A percentile compares a stretch with the other conserved stretches of the same genome.
Evolutionary conservation across 257 asterid species (phyloP).

Genomic region (Primulina huaijiensis): DNA sequence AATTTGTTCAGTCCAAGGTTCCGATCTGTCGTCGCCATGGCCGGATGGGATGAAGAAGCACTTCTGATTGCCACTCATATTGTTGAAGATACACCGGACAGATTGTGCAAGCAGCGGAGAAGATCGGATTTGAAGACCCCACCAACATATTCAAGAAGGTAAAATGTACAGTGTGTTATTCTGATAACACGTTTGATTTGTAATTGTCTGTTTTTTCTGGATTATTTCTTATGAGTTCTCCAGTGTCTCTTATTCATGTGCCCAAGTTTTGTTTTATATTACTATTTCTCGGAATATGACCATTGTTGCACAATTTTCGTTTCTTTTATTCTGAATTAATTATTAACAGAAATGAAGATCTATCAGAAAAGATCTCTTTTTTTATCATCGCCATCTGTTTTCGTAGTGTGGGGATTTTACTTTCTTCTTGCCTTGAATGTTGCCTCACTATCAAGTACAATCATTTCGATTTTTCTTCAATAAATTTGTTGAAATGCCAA

Average conservation of each 20-base stretch:
- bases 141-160: constrained; percentile 85
- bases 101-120: constrained; percentile 52
- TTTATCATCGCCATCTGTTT: not conserved
- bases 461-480: constrained; percentile 2
- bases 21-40: constrained; percentile 89
- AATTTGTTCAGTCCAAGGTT: constrained; percentile 75
- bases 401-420: constrained; percentile 1
- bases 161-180: not conserved
- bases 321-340: not conserved
- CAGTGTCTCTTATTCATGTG: too few species aligned
- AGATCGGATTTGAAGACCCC: constrained; percentile 58
- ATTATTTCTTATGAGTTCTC: too few species aligned
- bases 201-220: not conserved
- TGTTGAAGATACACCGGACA: constrained; percentile 95
- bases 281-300: too few species aligned
- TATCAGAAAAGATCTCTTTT: too few species aligned
- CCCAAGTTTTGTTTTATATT: not conserved
- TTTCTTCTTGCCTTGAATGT: not conserved
- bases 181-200: too few species aligned
- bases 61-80: constrained; percentile 64
- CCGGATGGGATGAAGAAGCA: constrained; percentile 99
- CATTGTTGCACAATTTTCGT: too few species aligned
- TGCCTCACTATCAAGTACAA: not conserved
- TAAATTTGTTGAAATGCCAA: constrained; percentile 11
- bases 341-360: too few species aligned